Percentiles rank a stretch among this genome's conserved stretches.
Evolutionary conservation across 805 yeast genomes (phyloP).

Genomic region (Priceomyces castillae): DNA sequence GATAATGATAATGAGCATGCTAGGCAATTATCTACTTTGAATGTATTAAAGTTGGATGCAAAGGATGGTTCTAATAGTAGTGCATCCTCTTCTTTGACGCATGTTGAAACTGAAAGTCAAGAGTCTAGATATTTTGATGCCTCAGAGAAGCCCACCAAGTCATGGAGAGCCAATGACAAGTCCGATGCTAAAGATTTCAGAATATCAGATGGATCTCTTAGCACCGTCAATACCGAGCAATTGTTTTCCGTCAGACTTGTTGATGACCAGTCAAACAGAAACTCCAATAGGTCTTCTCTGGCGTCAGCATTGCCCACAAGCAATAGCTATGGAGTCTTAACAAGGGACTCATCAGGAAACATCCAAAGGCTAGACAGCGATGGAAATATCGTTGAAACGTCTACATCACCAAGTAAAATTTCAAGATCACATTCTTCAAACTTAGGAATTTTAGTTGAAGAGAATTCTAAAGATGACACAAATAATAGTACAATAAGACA

Average conservation of each 20-base stretch:
- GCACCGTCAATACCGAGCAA: constrained; percentile 84
- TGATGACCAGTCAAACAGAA: constrained; percentile 45
- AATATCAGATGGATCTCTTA: constrained; percentile 67
- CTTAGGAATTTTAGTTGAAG: constrained; percentile 31
- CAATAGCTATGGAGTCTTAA: constrained; percentile 23
- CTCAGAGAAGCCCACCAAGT: constrained; percentile 36
- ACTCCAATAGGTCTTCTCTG: constrained; percentile 26
- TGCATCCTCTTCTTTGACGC: constrained; percentile 51
- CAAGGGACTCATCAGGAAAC: constrained; percentile 33
- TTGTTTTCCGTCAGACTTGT: constrained; percentile 75
- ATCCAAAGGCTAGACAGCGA: constrained; percentile 45
- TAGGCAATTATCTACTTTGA: constrained; percentile 47
- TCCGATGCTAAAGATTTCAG: constrained; percentile 48
- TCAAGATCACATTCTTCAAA: constrained; percentile 25
- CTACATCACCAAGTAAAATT: constrained; percentile 8
- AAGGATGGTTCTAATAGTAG: constrained; percentile 27
- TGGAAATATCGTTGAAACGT: constrained; percentile 37
- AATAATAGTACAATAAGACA: constrained; percentile 5
- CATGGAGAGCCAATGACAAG: constrained; percentile 42
- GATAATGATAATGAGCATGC: constrained; percentile 26
- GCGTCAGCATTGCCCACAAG: constrained; percentile 21
- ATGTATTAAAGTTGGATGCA: constrained; percentile 49
- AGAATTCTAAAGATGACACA: constrained; percentile 22
- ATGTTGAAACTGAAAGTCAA: constrained; percentile 40
- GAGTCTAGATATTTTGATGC: constrained; percentile 32